Percentiles rank a stretch among this genome's conserved stretches.
Evolutionary conservation across 2,329 filamentous ascomycete species (phyloP).

Genomic region (Ophiostoma sp.): DNA sequence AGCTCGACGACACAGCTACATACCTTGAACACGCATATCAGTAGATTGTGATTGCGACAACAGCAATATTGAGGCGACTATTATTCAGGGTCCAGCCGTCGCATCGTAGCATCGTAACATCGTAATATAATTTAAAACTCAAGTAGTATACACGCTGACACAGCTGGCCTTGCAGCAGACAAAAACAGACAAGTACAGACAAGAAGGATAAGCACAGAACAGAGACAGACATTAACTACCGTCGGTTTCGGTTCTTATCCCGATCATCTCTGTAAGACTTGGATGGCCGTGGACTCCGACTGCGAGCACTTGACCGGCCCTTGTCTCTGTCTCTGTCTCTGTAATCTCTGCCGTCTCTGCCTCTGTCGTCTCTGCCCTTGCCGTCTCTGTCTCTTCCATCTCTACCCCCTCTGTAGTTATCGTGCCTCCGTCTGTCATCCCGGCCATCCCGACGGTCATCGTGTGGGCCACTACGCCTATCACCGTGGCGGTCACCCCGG

Average conservation of each 20-base stretch:
- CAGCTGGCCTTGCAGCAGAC: background rate
- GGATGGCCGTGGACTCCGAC: conserved; percentile 4
- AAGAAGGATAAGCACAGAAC: background rate
- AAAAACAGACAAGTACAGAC: background rate
- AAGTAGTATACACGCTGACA: background rate
- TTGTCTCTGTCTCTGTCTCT: conserved; percentile 5
- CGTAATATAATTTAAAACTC: background rate
- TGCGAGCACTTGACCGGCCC: background rate
- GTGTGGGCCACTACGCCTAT: background rate
- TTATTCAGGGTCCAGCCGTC: background rate
- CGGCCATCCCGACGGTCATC: conserved; percentile 1
- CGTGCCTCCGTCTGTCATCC: background rate
- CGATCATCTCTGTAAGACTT: conserved; percentile 9
- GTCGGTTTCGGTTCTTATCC: conserved; percentile 9
- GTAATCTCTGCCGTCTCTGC: background rate
- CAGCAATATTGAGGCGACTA: background rate
- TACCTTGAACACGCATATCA: no score
- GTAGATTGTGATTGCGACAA: no score
- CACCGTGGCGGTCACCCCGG: conserved; percentile 5
- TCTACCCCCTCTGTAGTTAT: background rate
- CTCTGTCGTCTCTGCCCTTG: background rate
- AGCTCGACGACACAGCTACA: background rate
- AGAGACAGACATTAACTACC: background rate
- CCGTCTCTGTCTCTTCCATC: background rate
- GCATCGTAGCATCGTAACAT: background rate